Evolutionary conservation across 106 monocot species (phyloP).

Genomic region (Dactylorhiza incarnata): DNA sequence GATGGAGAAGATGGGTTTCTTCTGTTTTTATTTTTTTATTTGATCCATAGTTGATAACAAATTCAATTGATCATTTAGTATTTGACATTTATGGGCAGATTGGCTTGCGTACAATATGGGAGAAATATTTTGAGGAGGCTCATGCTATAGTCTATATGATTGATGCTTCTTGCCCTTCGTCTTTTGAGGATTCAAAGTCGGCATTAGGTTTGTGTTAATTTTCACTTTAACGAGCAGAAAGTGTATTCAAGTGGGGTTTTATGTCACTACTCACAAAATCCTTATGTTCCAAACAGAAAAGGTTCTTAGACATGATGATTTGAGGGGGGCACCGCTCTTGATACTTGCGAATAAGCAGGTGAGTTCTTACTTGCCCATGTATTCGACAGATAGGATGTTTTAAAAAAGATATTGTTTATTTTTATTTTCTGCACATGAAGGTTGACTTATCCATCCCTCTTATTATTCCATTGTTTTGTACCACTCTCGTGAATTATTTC

Average conservation of each 20-base stretch:
- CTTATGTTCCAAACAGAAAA: constrained; percentile 55
- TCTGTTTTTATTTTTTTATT: neutral
- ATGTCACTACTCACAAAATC: neutral
- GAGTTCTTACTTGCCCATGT: neutral
- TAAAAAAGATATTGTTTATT: neutral
- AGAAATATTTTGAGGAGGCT: constrained; percentile 99
- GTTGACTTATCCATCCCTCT: neutral
- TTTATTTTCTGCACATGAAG: neutral
- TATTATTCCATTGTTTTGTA: neutral
- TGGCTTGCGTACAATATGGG: constrained; percentile 95
- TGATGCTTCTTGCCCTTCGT: constrained; percentile 72
- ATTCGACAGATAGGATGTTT: neutral
- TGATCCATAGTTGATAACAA: neutral
- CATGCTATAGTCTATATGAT: constrained; percentile 91
- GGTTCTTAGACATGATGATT: constrained; percentile 85
- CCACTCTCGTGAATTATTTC: neutral
- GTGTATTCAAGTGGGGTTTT: neutral
- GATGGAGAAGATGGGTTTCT: neutral
- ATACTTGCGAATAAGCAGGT: constrained; percentile 96
- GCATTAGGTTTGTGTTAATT: constrained; percentile 67
- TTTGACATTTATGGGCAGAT: constrained; percentile 35
- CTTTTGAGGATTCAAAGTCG: constrained; percentile 90
- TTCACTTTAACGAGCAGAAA: constrained; percentile 1
- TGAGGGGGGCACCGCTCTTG: constrained; percentile 74
- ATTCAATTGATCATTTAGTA: neutral